These are phyloP conservation scores for Hypoxylon sp. DNA, from an alignment of 2,329 filamentous ascomycete species.

Conservation along the genomic window DNA sequence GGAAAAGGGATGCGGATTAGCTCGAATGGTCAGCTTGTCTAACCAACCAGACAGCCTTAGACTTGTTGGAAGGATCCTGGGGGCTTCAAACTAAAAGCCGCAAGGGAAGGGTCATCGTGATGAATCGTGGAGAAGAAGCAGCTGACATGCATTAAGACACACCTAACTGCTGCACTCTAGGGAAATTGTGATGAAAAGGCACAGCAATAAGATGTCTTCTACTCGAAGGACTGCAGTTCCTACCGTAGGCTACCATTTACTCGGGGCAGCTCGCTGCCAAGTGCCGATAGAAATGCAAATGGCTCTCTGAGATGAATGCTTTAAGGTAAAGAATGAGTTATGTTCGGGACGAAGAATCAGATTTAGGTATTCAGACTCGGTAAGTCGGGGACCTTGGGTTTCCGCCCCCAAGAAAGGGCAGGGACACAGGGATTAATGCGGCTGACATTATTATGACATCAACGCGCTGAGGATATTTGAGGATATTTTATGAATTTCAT, in stretches of 20 bases:
- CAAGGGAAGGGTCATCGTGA: constrained; percentile 18
- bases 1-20: constrained; percentile 25
- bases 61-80: constrained; percentile 10
- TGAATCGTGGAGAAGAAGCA: constrained; percentile 36
- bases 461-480: not conserved
- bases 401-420: constrained; percentile 11
- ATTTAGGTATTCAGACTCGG: constrained; percentile 6
- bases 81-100: constrained; percentile 2
- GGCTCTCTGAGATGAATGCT: constrained; percentile 15
- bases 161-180: constrained; percentile 11
- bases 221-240: not conserved
- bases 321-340: constrained; percentile 18
- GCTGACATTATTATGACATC: constrained; percentile 17
- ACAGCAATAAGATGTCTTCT: not conserved
- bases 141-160: constrained; percentile 23
- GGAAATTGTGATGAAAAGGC: constrained; percentile 9
- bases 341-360: constrained; percentile 23
- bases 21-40: constrained; percentile 9
- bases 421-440: not conserved
- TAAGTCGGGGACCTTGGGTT: constrained; percentile 31
- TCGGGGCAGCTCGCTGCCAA: constrained; percentile 11
- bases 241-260: not conserved
- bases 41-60: constrained; percentile 30
- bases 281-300: constrained; percentile 18
- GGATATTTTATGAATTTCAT: not conserved